Evolutionary conservation across 805 yeast species (phyloP), one percentile per base, ranked within the genome.

Genomic region (Kodamaea sagamina): DNA sequence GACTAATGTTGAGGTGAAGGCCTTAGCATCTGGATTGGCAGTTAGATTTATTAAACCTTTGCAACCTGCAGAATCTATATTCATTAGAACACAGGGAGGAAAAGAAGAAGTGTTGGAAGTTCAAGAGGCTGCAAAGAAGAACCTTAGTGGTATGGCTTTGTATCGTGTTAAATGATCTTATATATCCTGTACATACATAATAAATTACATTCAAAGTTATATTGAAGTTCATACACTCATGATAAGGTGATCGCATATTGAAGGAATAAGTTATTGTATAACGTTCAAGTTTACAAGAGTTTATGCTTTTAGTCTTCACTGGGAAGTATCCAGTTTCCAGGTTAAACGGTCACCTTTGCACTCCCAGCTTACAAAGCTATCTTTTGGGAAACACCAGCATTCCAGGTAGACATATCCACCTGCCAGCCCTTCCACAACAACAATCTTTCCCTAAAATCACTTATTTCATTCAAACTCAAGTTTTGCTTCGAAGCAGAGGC

Each of bases 11-110:
- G 96, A 90, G 51, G 67, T 93, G 49, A 77, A 77, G 56, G 78
- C 80, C 13, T 74, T 93, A 49, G 85, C 95, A 16, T 72, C 82
- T 6, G 99, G 98, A 3, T 70, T 78, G 47, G 75, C 81, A 8
- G 83, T 87, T 18, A 79, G 95, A 68, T 74, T 79, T 51, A 81
- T 92, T 46, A 76, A 78, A 54, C 95, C 97, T 0, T 67, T 88
- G 40, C 87, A 83, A 57, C 95, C 97, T 0, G 96, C 96, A 28
- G 99, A 93, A 63, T 76, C 86, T 46, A 80, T 89, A 47, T 81
- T 93, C 54, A 77, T 93, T 24, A 73, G 75, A 51, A 68, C 78
- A 1, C 41, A 51, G 19, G 66, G 69, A 32, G 71, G 74, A 6
- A 48, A 50, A 6, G 73, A 74, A 15, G 27, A 36, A n/a, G 75